A percentile compares a stretch with the other conserved stretches of the same genome.
These are phyloP conservation scores for Chernovozyma aurita DNA, from an alignment of 1,139 yeast genomes.

Conservation along the genomic window DNA sequence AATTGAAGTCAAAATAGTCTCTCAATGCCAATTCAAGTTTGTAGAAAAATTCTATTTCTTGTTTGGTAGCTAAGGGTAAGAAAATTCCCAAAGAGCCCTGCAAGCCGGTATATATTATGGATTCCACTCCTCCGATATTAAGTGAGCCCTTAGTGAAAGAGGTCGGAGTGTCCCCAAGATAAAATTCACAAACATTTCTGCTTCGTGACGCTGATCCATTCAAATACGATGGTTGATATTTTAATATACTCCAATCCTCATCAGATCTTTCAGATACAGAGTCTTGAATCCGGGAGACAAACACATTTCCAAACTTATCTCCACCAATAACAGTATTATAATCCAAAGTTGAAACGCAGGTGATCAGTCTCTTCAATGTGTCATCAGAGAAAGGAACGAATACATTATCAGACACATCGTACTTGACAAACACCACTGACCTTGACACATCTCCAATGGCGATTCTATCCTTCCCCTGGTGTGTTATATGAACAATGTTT, in stretches of 20 bases:
- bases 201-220: conserved; percentile 57
- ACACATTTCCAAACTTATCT: conserved; percentile 84
- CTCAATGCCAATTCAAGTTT: conserved; percentile 52
- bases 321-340: conserved; percentile 76
- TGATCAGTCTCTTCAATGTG: conserved; percentile 59
- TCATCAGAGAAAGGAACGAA: conserved; percentile 73
- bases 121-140: conserved; percentile 61
- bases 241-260: conserved; percentile 45
- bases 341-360: conserved; percentile 59
- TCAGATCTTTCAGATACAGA: conserved; percentile 43
- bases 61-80: conserved; percentile 59
- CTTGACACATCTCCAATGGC: conserved; percentile 54
- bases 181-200: conserved; percentile 54
- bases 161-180: conserved; percentile 67
- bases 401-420: conserved; percentile 43
- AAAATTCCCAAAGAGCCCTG: conserved; percentile 79
- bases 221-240: conserved; percentile 31
- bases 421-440: conserved; percentile 58
- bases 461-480: conserved; percentile 53
- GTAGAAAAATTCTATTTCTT: conserved; percentile 59
- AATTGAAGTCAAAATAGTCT: conserved; percentile 22
- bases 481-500: conserved; percentile 47
- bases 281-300: conserved; percentile 57
- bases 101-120: conserved; percentile 67
- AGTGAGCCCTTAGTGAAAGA: conserved; percentile 52